Conservation (phyloP, 306 rosid species). For the Calophaca sinica region DNA sequence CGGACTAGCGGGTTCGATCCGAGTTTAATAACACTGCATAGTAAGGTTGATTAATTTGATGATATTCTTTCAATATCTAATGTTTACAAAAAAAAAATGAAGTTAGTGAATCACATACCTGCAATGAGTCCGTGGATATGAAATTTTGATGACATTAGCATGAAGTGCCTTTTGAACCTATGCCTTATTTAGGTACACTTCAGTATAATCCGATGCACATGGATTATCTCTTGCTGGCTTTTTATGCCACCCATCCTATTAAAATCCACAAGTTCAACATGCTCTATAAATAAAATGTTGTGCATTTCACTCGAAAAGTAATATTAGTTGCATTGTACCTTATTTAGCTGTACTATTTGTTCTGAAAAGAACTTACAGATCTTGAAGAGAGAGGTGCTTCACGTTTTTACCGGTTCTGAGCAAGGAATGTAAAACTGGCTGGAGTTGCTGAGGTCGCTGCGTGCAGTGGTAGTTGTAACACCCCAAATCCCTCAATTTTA, state of each 20-base stretch:
- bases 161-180: slow-evolving; percentile 65
- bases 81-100: background rate
- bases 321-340: no score
- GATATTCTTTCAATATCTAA: background rate
- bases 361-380: no score
- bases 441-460: no score
- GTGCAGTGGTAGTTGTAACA: no score
- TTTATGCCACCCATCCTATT: slow-evolving; percentile 45
- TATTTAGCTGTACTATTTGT: no score
- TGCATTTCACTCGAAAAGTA: no score
- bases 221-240: slow-evolving; percentile 60
- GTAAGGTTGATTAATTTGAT: background rate
- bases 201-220: slow-evolving; percentile 55
- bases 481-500: no score
- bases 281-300: background rate
- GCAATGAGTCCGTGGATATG: slow-evolving; percentile 66
- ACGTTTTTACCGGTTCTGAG: no score
- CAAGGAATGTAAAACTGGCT: no score
- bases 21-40: no score
- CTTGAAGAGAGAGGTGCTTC: no score
- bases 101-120: slow-evolving; percentile 43
- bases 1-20: no score
- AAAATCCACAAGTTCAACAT: background rate
- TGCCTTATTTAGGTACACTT: slow-evolving; percentile 52
- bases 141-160: slow-evolving; percentile 59